These are phyloP conservation scores for Lasiosphaeris hirsuta DNA, from an alignment of 495 filamentous ascomycete genomes.

Conservation along the genomic window DNA sequence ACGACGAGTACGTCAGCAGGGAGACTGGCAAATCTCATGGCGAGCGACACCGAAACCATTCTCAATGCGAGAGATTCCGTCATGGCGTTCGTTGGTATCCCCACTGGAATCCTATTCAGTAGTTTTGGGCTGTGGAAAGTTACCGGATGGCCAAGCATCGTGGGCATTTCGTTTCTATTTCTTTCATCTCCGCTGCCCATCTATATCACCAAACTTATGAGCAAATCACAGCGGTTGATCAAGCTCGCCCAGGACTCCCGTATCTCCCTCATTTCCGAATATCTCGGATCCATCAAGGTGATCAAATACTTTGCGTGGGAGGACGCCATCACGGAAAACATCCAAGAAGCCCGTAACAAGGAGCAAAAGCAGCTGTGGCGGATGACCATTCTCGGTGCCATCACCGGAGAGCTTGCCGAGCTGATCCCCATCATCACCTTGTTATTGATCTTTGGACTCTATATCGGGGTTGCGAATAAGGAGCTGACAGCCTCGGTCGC, in stretches of 20 bases:
- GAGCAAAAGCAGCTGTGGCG: conserved; percentile 49
- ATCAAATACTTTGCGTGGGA: conserved; percentile 56
- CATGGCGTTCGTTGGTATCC: conserved; percentile 32
- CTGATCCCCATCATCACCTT: conserved; percentile 41
- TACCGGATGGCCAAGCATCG: conserved; percentile 44
- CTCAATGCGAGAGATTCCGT: conserved; percentile 42
- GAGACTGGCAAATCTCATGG: conserved; percentile 50
- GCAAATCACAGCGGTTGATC: conserved; percentile 39
- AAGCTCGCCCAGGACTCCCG: conserved; percentile 49
- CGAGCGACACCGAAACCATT: conserved; percentile 47
- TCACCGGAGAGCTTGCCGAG: conserved; percentile 32
- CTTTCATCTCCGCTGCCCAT: conserved; percentile 38
- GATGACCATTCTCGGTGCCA: conserved; percentile 38
- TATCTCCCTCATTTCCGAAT: conserved; percentile 49
- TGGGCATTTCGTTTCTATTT: conserved; percentile 40
- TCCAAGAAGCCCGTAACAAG: conserved; percentile 39
- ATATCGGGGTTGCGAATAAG: conserved; percentile 40
- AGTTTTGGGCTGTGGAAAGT: conserved; percentile 43
- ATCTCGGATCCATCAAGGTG: conserved; percentile 45
- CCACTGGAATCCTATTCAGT: conserved; percentile 35
- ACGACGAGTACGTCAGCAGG: conserved; percentile 40
- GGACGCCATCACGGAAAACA: conserved; percentile 38
- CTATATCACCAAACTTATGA: conserved; percentile 38
- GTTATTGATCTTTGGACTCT: conserved; percentile 42
- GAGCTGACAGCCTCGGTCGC: conserved; percentile 45